phyloP scores from a whole-genome alignment of 257 asterid genomes.

The Fraxinus anomala region DNA sequence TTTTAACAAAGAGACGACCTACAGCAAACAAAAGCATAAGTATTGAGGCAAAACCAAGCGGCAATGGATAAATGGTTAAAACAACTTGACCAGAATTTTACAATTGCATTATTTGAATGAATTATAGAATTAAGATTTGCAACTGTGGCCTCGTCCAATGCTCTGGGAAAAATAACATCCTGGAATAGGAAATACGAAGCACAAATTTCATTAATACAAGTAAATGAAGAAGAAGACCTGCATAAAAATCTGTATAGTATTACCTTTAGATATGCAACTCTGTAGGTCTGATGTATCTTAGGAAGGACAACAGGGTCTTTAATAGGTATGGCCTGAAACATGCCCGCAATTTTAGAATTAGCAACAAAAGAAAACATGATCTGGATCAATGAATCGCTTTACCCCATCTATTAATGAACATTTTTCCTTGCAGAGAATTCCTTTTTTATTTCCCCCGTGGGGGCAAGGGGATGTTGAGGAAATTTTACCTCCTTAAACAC shows the following conservation, averaged over 20 bases:
- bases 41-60: conserved; percentile 13
- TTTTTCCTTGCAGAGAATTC: conserved; percentile 16
- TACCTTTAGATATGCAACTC: conserved; percentile 92
- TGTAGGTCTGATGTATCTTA: conserved; percentile 90
- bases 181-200: conserved; percentile 42
- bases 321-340: conserved; percentile 75
- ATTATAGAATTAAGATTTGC: conserved; percentile 74
- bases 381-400: conserved; percentile 7
- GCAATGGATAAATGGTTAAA: conserved; percentile 6
- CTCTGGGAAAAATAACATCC: conserved; percentile 86
- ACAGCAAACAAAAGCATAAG: conserved; percentile 33
- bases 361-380: conserved; percentile 18
- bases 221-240: conserved; percentile 8
- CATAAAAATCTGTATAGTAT: conserved; percentile 16
- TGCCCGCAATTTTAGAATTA: conserved; percentile 25
- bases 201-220: conserved; percentile 26
- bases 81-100: conserved; percentile 44
- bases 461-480: conserved; percentile 5
- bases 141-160: conserved; percentile 67
- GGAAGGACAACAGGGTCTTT: conserved; percentile 78
- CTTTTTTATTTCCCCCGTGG: neutral
- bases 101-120: conserved; percentile 81
- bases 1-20: conserved; percentile 86
- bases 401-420: conserved; percentile 6
- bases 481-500: conserved; percentile 79